Conservation (phyloP, 78 protist genomes). For the Acrasis kona region DNA sequence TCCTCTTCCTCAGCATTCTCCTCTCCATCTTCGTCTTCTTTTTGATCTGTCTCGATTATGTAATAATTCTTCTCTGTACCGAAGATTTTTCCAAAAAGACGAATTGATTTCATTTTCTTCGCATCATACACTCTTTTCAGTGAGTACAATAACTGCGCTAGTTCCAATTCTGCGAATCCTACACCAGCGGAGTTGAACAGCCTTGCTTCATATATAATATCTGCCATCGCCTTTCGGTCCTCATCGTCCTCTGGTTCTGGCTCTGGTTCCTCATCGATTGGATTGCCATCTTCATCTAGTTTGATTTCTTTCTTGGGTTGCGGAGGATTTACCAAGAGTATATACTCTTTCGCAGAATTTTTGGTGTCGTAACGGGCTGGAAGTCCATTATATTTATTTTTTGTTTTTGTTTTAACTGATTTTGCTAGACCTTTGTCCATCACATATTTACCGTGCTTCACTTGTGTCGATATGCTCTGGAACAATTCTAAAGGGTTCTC, state of each 20-base stretch:
- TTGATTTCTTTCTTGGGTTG: conserved; percentile 13
- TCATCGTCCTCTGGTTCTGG: background rate
- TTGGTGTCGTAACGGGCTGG: too few relatives aligned
- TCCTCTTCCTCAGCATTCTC: conserved; percentile 1
- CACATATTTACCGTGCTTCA: too few relatives aligned
- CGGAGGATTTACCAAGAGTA: conserved; percentile 20
- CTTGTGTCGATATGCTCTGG: too few relatives aligned
- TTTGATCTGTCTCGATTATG: conserved; percentile 20
- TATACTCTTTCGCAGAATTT: too few relatives aligned
- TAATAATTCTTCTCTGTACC: conserved; percentile 13
- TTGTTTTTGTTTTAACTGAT: too few relatives aligned
- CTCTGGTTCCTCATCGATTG: conserved; percentile 10
- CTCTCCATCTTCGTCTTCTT: background rate
- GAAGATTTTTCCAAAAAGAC: conserved; percentile 16
- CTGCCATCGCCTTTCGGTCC: conserved; percentile 18
- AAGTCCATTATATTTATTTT: too few relatives aligned
- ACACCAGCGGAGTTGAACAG: background rate
- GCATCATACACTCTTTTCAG: conserved; percentile 6
- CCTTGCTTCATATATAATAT: background rate
- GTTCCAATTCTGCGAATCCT: conserved; percentile 4
- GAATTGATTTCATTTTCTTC: background rate
- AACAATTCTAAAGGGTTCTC: too few relatives aligned
- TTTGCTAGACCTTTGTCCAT: too few relatives aligned
- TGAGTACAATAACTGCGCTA: background rate
- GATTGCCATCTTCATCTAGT: conserved; percentile 8